Percentiles rank a stretch among this genome's conserved stretches.
These are phyloP conservation scores for Chlamydomonas sp. DNA, from an alignment of 139 green algal species.

Conservation along the genomic window DNA sequence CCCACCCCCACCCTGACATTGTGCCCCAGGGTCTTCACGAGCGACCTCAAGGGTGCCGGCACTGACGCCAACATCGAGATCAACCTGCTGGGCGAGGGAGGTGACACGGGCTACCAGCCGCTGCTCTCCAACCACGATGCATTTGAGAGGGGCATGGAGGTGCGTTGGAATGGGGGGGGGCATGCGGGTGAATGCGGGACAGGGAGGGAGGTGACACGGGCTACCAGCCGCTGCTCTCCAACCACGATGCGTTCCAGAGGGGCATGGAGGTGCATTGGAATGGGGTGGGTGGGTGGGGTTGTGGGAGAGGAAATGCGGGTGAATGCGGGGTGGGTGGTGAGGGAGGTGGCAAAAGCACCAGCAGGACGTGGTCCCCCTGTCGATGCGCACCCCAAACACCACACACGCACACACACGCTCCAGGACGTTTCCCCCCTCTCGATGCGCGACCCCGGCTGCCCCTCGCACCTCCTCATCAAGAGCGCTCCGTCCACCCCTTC, in stretches of 20 bases:
- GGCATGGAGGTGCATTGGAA: no score
- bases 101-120: conserved; percentile 34
- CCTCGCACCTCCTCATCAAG: conserved; percentile 26
- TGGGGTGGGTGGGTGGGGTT: no score
- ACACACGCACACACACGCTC: not conserved
- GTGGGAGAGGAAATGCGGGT: no score
- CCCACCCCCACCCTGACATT: no score
- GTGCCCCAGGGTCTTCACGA: conserved; percentile 41
- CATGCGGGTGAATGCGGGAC: no score
- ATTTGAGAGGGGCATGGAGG: conserved; percentile 48
- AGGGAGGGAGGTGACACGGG: conserved; percentile 31
- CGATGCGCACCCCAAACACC: not conserved
- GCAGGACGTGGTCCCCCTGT: no score
- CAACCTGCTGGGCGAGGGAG: conserved; percentile 33
- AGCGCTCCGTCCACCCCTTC: not conserved
- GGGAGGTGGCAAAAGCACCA: no score
- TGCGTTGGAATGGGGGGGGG: no score
- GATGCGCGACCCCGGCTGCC: conserved; percentile 31
- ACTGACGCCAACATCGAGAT: conserved; percentile 51
- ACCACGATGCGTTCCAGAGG: conserved; percentile 45
- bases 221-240: conserved; percentile 33
- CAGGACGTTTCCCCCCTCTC: conserved; percentile 38
- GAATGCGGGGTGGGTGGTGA: no score
- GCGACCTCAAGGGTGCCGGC: conserved; percentile 50
- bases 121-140: conserved; percentile 38